Conservation (phyloP, 2,329 filamentous ascomycete species). For the Cercospora sp. region DNA sequence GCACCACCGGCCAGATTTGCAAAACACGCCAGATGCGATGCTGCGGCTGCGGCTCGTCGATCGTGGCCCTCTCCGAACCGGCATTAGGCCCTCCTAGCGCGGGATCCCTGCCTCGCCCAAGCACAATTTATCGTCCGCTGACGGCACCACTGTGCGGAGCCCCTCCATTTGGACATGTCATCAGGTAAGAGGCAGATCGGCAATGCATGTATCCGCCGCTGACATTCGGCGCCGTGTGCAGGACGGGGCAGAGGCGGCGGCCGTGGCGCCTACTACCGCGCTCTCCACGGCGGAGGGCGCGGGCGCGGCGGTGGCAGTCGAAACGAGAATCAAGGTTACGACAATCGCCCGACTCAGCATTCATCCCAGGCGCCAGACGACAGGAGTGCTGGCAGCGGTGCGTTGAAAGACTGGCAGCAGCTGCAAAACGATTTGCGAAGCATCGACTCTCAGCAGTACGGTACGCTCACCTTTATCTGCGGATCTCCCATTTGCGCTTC, state of each 20-base stretch:
- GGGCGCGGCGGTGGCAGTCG: slow-evolving; percentile 23
- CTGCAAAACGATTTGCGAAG: slow-evolving; percentile 28
- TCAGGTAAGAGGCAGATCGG: slow-evolving; percentile 16
- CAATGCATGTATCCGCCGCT: slow-evolving; percentile 7
- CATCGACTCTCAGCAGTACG: slow-evolving; percentile 37
- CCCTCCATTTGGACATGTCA: slow-evolving; percentile 14
- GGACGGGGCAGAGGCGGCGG: slow-evolving; percentile 31
- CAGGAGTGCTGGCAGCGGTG: not conserved
- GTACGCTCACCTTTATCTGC: slow-evolving; percentile 22
- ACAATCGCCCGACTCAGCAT: slow-evolving; percentile 1
- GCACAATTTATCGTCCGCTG: not conserved
- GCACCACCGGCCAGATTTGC: not conserved
- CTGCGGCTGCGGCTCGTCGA: slow-evolving; percentile 1
- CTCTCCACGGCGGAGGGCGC: slow-evolving; percentile 30
- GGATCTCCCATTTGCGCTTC: not conserved
- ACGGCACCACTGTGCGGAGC: not conserved
- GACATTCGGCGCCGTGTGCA: slow-evolving; percentile 9
- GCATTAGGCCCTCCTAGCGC: not conserved
- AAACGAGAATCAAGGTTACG: not conserved
- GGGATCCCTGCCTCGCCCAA: not conserved
- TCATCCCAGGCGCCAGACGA: not conserved
- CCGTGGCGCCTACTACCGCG: slow-evolving; percentile 36
- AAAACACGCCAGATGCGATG: not conserved
- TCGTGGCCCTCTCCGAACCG: not conserved
- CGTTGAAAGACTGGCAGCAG: slow-evolving; percentile 29